Conservation (phyloP, 148 eudicot genomes). For the Simmondsia chinensis region DNA sequence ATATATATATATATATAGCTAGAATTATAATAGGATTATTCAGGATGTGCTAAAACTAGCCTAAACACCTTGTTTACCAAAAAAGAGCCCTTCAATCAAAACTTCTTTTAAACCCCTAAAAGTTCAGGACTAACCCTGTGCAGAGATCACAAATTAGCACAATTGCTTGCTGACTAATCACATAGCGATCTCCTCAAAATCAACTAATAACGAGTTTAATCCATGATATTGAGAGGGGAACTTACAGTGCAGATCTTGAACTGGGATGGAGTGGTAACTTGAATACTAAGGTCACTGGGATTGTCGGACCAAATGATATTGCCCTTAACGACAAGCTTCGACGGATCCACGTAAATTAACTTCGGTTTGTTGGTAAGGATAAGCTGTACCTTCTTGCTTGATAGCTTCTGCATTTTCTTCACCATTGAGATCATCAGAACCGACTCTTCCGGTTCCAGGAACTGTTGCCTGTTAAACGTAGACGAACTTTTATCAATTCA, state of each 20-base stretch:
- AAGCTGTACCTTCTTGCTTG: slow-evolving; percentile 97
- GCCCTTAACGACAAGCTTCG: slow-evolving; percentile 76
- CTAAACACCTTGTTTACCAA: too few species aligned
- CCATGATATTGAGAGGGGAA: slow-evolving; percentile 1
- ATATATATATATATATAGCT: too few species aligned
- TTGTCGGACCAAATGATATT: slow-evolving; percentile 86
- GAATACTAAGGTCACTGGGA: slow-evolving; percentile 77
- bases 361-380: slow-evolving; percentile 94
- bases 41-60: too few species aligned
- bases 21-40: too few species aligned
- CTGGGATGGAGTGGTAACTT: slow-evolving; percentile 68
- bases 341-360: slow-evolving; percentile 83
- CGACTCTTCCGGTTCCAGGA: slow-evolving; percentile 86
- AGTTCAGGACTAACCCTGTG: too few species aligned
- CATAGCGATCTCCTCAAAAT: too few species aligned
- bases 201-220: too few species aligned
- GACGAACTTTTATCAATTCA: background rate
- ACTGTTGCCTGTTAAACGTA: slow-evolving; percentile 63
- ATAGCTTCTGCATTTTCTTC: slow-evolving; percentile 76
- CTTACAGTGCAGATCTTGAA: slow-evolving; percentile 92
- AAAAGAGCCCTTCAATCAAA: too few species aligned
- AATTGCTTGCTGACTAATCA: too few species aligned
- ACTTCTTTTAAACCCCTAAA: too few species aligned
- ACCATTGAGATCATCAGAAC: slow-evolving; percentile 98
- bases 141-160: too few species aligned